Conservation (phyloP, 345 rosid species). For the Eucalyptus dawsonii region DNA sequence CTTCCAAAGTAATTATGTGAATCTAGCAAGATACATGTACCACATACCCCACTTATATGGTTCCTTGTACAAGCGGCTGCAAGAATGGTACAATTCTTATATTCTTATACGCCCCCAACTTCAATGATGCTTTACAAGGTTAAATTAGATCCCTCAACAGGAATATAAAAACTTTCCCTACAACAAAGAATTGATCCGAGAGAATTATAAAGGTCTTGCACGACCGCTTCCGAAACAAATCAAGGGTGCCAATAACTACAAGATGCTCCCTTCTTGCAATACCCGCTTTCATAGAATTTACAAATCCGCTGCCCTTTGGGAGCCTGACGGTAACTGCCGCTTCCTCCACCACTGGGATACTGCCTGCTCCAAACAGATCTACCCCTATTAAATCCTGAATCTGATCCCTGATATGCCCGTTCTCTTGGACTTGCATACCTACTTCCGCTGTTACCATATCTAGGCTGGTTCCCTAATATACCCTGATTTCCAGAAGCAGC, state of each 20-base stretch:
- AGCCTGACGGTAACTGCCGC: conserved; percentile 29
- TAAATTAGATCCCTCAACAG: neutral
- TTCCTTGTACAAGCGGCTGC: neutral
- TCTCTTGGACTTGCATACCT: conserved; percentile 40
- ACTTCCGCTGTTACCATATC: conserved; percentile 15
- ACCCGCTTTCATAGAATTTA: conserved; percentile 64
- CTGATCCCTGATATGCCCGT: conserved; percentile 29
- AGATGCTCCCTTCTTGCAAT: conserved; percentile 69
- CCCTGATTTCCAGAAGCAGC: conserved; percentile 7
- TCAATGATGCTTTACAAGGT: conserved; percentile 2
- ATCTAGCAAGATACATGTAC: neutral
- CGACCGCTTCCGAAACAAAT: neutral
- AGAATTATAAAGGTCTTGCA: neutral
- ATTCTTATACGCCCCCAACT: neutral
- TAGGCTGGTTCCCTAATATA: conserved; percentile 42
- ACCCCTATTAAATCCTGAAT: conserved; percentile 37
- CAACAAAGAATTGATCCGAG: neutral
- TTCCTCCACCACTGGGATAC: conserved; percentile 15
- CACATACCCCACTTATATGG: neutral
- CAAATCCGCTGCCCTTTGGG: conserved; percentile 69
- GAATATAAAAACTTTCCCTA: neutral
- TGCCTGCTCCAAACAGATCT: conserved; percentile 34
- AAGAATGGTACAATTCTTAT: neutral
- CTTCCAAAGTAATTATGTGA: neutral
- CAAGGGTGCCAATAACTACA: conserved; percentile 73